Evolutionary conservation across 305 asterid species (phyloP).

Genomic region (Fraxinus floribunda): DNA sequence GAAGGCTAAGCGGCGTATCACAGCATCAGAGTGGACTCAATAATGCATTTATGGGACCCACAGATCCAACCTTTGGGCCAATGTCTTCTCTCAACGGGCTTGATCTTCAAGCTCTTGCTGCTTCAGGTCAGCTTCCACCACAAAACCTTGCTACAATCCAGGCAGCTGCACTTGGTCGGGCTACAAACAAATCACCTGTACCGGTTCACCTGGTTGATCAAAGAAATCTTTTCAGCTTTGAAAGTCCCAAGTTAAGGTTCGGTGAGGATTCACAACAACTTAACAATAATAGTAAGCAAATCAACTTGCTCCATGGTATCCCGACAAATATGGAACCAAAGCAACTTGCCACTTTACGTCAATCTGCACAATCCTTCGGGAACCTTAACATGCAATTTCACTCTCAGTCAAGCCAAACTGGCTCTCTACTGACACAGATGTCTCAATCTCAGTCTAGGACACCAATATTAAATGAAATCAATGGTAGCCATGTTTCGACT

Average conservation of each 20-base stretch:
- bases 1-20: conserved; percentile 70
- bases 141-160: conserved; percentile 78
- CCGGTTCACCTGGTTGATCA: conserved; percentile 55
- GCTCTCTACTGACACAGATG: conserved; percentile 40
- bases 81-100: conserved; percentile 57
- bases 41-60: conserved; percentile 55
- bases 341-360: conserved; percentile 67
- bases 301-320: conserved; percentile 77
- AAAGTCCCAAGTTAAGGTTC: conserved; percentile 53
- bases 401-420: conserved; percentile 37
- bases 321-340: conserved; percentile 86
- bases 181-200: conserved; percentile 36
- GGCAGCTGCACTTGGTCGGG: conserved; percentile 59
- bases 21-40: conserved; percentile 62
- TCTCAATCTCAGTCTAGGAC: conserved; percentile 45
- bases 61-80: conserved; percentile 58
- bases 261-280: conserved; percentile 54
- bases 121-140: conserved; percentile 66
- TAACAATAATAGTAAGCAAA: conserved; percentile 45
- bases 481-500: conserved; percentile 34
- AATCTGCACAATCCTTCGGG: conserved; percentile 51
- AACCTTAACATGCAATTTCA: conserved; percentile 44
- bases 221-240: conserved; percentile 70
- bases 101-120: conserved; percentile 73
- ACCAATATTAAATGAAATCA: conserved; percentile 43